phyloP scores from a whole-genome alignment of 73 alveolate species.

The Paramecium sonneborni region DNA sequence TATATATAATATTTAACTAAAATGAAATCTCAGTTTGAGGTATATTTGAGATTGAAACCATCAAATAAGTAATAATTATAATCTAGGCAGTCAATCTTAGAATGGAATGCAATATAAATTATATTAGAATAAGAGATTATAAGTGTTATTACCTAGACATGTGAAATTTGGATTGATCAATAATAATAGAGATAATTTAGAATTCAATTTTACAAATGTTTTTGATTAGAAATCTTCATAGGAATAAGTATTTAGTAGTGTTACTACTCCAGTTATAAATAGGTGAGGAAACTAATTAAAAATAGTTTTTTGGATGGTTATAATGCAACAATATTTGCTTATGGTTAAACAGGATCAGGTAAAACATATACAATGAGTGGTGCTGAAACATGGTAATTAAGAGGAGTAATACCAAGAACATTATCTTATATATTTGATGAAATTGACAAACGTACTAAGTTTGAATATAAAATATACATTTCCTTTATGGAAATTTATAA shows the following conservation, averaged over 20 bases:
- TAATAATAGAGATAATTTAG: constrained; percentile 84
- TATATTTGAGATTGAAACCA: constrained; percentile 89
- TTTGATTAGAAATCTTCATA: constrained; percentile 87
- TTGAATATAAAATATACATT: constrained; percentile 82
- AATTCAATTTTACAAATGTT: constrained; percentile 89
- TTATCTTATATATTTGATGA: constrained; percentile 86
- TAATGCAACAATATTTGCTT: constrained; percentile 95
- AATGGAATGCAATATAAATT: constrained; percentile 64
- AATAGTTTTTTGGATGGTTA: constrained; percentile 94
- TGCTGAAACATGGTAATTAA: constrained; percentile 84
- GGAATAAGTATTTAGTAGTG: constrained; percentile 83
- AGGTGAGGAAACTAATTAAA: constrained; percentile 43
- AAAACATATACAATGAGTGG: constrained; percentile 98
- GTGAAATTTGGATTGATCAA: constrained; percentile 79
- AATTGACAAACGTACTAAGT: constrained; percentile 74
- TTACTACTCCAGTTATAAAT: constrained; percentile 80
- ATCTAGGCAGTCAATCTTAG: constrained; percentile 24
- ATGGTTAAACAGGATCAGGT: constrained; percentile 98
- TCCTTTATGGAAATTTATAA: constrained; percentile 96
- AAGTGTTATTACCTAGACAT: constrained; percentile 79
- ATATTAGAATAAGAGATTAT: constrained; percentile 68
- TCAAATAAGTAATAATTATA: constrained; percentile 62
- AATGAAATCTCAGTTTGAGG: constrained; percentile 86
- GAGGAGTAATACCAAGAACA: constrained; percentile 96
- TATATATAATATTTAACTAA: neutral